A percentile compares a stretch with the other conserved stretches of the same genome.
phyloP scores from a whole-genome alignment of 176 grass and related monocot genomes.

The Oryza nivara region DNA sequence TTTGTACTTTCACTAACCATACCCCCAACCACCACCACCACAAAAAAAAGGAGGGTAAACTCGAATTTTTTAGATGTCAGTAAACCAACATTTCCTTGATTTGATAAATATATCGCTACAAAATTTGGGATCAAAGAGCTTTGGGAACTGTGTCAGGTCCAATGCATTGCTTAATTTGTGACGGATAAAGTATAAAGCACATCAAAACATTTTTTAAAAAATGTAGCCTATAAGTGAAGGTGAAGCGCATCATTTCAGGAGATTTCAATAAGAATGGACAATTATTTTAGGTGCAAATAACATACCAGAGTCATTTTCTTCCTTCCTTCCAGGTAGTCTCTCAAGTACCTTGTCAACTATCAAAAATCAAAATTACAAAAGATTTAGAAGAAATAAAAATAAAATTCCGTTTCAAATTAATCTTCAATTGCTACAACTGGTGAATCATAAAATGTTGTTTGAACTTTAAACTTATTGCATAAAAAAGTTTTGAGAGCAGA shows the following conservation, averaged over 20 bases:
- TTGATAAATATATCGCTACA: not conserved
- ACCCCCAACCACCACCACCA: too few species aligned
- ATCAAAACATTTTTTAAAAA: slow-evolving; percentile 12
- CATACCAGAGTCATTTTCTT: slow-evolving; percentile 91
- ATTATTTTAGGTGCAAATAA: slow-evolving; percentile 11
- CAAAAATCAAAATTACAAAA: slow-evolving; percentile 41
- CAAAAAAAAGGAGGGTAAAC: too few species aligned
- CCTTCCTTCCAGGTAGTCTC: slow-evolving; percentile 88
- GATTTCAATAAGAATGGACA: slow-evolving; percentile 30
- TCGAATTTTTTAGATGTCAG: not conserved
- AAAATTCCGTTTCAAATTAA: slow-evolving; percentile 17
- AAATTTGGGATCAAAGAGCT: not conserved
- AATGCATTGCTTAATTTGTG: not conserved
- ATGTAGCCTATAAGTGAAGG: not conserved
- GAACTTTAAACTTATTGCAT: not conserved
- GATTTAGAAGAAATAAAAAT: not conserved
- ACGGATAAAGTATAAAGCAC: not conserved
- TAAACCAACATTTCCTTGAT: too few species aligned
- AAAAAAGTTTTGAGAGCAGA: not conserved
- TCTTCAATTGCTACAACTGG: not conserved
- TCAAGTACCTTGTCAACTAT: slow-evolving; percentile 92
- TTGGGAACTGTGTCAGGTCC: not conserved
- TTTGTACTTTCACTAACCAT: not conserved
- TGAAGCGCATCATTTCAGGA: slow-evolving; percentile 14
- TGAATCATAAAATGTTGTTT: slow-evolving; percentile 8